Conservation (phyloP, 495 filamentous ascomycete genomes). For the Neurospora sublineolata region DNA sequence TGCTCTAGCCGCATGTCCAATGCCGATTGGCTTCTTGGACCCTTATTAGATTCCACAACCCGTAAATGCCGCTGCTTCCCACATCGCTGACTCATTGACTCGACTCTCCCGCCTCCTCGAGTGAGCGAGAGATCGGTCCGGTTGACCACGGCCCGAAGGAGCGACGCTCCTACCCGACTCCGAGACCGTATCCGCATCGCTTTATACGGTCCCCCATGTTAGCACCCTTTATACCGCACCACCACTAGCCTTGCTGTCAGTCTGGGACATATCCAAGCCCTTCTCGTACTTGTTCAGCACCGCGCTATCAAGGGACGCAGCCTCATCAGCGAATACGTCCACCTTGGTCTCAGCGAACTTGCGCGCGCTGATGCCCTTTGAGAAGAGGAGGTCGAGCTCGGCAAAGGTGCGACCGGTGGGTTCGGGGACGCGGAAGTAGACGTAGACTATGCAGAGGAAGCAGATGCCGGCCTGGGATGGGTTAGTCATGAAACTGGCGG, state of each 20-base stretch:
- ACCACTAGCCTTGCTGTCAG: background rate
- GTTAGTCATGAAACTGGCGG: background rate
- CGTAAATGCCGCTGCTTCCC: background rate
- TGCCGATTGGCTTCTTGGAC: background rate
- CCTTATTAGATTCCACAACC: background rate
- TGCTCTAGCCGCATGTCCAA: background rate
- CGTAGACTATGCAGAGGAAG: conserved; percentile 61
- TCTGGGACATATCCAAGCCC: conserved; percentile 13
- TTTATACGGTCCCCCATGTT: background rate
- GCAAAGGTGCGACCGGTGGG: conserved; percentile 59
- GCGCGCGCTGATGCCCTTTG: conserved; percentile 50
- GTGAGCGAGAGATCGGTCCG: background rate
- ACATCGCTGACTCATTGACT: background rate
- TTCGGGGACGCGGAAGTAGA: conserved; percentile 67
- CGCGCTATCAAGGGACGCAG: conserved; percentile 26
- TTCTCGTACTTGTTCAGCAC: conserved; percentile 40
- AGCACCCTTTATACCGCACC: background rate
- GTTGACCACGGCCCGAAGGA: background rate
- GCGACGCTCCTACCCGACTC: background rate
- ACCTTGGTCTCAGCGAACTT: conserved; percentile 56
- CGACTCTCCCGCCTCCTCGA: background rate
- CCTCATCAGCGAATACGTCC: conserved; percentile 53
- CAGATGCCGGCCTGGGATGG: conserved; percentile 43
- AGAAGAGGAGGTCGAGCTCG: conserved; percentile 64
- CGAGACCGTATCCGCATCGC: background rate